Evolutionary conservation across 805 yeast genomes (phyloP), one percentile per base, ranked within the genome.

Genomic region (Sungouiozyma ichnusensis): DNA sequence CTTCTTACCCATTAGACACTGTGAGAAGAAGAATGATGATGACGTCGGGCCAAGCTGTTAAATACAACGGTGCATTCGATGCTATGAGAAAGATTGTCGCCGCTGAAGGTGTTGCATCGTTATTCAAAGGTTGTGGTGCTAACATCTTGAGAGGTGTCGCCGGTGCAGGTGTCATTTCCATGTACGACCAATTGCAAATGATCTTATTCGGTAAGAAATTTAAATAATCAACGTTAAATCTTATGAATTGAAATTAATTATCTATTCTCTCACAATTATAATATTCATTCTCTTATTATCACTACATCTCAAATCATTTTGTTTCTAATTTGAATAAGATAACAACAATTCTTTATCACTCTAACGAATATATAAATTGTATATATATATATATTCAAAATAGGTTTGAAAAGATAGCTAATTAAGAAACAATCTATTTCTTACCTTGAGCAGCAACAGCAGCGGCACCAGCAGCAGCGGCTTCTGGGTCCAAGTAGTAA

Each of bases 11-110:
- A 79, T 84, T 88, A 73, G 97, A 87, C 75, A 87, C 97, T 66
- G 87, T 87, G 67, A 88, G 97, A 83, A 86, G 97, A 85, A 86
- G 97, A 84, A 87, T 87, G 97, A 87, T 87, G 97, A 87, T 87
- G 97, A 87, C 97, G 62, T 88, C 97, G 59, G 97, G 97, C 73
- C 94, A 86, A 76, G 95, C 94, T 65, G 94, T 87, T 63, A 87
- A 88, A 77, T 87, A 87, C 77, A 73, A 79, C 66, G 92, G 94
- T 76, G 94, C 96, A 60, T 76, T 85, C 69, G 96, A 88, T 71
- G 85, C 92, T 72, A 81, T 84, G 85, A 73, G 67, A 61, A 73
- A 86, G 76, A 85, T 87, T 68, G 90, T 88, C 60, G 94, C 94
- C 58, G 86, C 92, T 67, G 96, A 88, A 74, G 97, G 97, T 85